Percentiles rank a stretch among this genome's conserved stretches.
Conservation (phyloP, 495 filamentous ascomycete genomes). For the Evansstolkia leycettana region DNA sequence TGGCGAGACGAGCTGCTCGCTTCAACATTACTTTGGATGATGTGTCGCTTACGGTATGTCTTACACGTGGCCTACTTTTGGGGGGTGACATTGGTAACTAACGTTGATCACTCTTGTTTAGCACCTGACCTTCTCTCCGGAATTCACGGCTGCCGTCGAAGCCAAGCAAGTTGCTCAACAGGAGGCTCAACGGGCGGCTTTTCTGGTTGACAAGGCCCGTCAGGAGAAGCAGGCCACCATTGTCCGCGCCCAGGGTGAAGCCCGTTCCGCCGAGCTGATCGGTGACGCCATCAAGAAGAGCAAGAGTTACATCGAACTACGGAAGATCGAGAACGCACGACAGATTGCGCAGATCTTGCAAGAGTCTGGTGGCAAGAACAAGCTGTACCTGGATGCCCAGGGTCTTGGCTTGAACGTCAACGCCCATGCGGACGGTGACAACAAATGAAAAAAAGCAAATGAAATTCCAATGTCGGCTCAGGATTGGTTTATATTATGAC, state of each 20-base stretch:
- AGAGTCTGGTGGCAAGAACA: constrained; percentile 80
- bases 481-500: too few species aligned
- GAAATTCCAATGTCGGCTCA: too few species aligned
- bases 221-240: constrained; percentile 99
- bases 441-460: constrained; percentile 12
- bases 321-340: constrained; percentile 92
- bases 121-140: constrained; percentile 98
- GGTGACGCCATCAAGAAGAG: constrained; percentile 99
- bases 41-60: constrained; percentile 84
- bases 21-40: constrained; percentile 98
- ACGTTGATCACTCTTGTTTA: constrained; percentile 22
- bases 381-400: constrained; percentile 81
- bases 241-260: constrained; percentile 97
- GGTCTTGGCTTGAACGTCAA: constrained; percentile 86
- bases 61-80: not conserved
- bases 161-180: constrained; percentile 99
- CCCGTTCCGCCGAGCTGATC: constrained; percentile 92
- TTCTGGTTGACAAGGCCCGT: constrained; percentile 95
- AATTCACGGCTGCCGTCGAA: constrained; percentile 97
- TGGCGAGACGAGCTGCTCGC: constrained; percentile 77
- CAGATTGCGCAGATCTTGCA: constrained; percentile 74
- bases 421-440: constrained; percentile 25
- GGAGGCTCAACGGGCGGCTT: constrained; percentile 93
- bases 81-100: constrained; percentile 4
- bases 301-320: constrained; percentile 88